phyloP scores from a whole-genome alignment of 805 yeast genomes.

The Suhomyces sp. region DNA sequence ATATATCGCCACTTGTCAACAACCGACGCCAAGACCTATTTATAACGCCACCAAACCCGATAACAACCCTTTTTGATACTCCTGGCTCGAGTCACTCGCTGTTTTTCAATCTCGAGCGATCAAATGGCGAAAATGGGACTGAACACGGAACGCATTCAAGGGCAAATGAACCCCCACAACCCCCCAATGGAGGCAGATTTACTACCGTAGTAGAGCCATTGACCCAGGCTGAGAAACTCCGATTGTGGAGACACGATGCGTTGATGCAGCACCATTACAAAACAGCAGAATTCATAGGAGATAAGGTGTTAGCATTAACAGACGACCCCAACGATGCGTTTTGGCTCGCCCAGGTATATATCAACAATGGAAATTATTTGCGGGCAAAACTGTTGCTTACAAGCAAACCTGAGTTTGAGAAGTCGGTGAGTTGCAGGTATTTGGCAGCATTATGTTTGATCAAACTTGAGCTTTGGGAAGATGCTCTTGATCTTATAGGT shows the following conservation, averaged over 20 bases:
- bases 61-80: conserved; percentile 41
- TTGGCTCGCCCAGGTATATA: conserved; percentile 92
- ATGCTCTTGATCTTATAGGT: conserved; percentile 82
- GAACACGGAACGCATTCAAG: too few relatives aligned
- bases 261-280: conserved; percentile 85
- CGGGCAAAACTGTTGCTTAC: conserved; percentile 74
- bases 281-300: conserved; percentile 90
- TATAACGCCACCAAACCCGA: conserved; percentile 50
- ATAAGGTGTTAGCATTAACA: conserved; percentile 81
- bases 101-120: conserved; percentile 35
- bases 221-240: conserved; percentile 78
- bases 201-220: conserved; percentile 38
- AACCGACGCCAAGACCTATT: conserved; percentile 40
- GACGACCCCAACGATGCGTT: conserved; percentile 91
- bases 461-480: conserved; percentile 78
- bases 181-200: conserved; percentile 3
- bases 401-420: conserved; percentile 51
- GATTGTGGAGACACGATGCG: conserved; percentile 94
- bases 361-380: conserved; percentile 69
- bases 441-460: conserved; percentile 73
- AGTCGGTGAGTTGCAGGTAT: conserved; percentile 74
- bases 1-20: conserved; percentile 66
- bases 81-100: conserved; percentile 41
- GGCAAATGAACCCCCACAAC: too few relatives aligned
- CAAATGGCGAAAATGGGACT: conserved; percentile 3